A percentile compares a stretch with the other conserved stretches of the same genome.
Evolutionary conservation across 2,329 filamentous ascomycete genomes (phyloP).

Genomic region (Didymosphaeria variabile): DNA sequence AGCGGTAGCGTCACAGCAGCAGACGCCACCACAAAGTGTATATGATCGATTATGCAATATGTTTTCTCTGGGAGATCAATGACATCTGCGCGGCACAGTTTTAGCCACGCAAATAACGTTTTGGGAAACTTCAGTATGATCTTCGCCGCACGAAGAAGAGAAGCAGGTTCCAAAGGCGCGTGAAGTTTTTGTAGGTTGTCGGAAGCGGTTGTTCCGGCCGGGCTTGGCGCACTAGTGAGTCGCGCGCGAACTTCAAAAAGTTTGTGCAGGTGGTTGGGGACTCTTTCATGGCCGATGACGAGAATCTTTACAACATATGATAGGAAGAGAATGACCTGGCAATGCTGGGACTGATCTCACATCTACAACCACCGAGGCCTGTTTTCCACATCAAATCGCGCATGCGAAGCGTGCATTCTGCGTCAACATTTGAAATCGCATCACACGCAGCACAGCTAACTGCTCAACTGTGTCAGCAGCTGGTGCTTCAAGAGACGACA

Average conservation of each 20-base stretch:
- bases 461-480: background rate
- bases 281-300: conserved; percentile 49
- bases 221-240: conserved; percentile 19
- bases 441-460: background rate
- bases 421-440: too few species aligned
- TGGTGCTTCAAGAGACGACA: background rate
- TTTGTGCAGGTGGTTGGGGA: conserved; percentile 7
- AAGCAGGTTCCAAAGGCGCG: conserved; percentile 48
- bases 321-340: conserved; percentile 54
- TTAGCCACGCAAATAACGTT: conserved; percentile 74
- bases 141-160: conserved; percentile 79
- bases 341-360: conserved; percentile 47
- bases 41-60: conserved; percentile 73
- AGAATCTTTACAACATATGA: conserved; percentile 42
- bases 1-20: conserved; percentile 47
- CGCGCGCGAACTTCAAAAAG: conserved; percentile 18
- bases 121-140: conserved; percentile 71
- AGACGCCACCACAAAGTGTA: conserved; percentile 52
- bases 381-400: conserved; percentile 15
- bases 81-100: conserved; percentile 72
- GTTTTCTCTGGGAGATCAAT: conserved; percentile 75
- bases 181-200: conserved; percentile 34
- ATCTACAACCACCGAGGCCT: conserved; percentile 47
- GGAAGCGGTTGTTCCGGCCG: background rate
- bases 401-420: background rate